These are phyloP conservation scores for Penicillium palitans DNA, from an alignment of 2,329 filamentous ascomycete species.

Conservation along the genomic window DNA sequence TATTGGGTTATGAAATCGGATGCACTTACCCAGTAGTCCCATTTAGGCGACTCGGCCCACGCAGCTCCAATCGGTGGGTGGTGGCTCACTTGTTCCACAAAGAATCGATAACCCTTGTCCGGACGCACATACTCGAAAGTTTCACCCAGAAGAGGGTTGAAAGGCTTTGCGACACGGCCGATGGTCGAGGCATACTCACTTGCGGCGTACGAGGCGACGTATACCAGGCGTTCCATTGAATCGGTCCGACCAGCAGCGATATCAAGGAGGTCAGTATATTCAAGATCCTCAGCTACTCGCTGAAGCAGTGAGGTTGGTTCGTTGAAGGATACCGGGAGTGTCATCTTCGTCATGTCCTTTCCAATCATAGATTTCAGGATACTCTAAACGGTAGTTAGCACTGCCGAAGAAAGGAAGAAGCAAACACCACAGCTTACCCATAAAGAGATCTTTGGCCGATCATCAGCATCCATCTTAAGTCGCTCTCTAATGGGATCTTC, in stretches of 20 bases:
- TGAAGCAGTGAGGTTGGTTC: slow-evolving; percentile 95
- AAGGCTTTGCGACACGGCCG: slow-evolving; percentile 93
- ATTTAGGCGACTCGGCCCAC: slow-evolving; percentile 86
- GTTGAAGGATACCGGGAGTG: slow-evolving; percentile 95
- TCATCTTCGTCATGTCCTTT: slow-evolving; percentile 99
- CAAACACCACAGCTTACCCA: slow-evolving; percentile 66
- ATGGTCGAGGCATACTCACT: slow-evolving; percentile 97
- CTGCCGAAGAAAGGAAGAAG: background rate
- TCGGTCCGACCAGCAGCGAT: slow-evolving; percentile 81
- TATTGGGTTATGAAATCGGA: background rate
- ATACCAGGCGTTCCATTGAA: slow-evolving; percentile 87
- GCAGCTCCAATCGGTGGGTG: slow-evolving; percentile 93
- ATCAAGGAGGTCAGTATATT: slow-evolving; percentile 91
- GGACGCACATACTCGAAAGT: slow-evolving; percentile 95
- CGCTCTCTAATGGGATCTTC: slow-evolving; percentile 79
- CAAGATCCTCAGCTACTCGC: slow-evolving; percentile 95
- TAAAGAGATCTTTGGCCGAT: slow-evolving; percentile 89
- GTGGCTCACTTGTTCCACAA: slow-evolving; percentile 97
- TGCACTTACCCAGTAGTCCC: slow-evolving; percentile 76
- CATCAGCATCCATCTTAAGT: slow-evolving; percentile 86
- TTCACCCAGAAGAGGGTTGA: slow-evolving; percentile 93
- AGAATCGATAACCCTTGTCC: slow-evolving; percentile 97
- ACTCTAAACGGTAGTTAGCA: slow-evolving; percentile 56
- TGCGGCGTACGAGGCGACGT: slow-evolving; percentile 92
- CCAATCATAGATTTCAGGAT: slow-evolving; percentile 99